These are phyloP conservation scores for Plasmodium vinckei DNA, from an alignment of 169 alveolate genomes.

Conservation along the genomic window DNA sequence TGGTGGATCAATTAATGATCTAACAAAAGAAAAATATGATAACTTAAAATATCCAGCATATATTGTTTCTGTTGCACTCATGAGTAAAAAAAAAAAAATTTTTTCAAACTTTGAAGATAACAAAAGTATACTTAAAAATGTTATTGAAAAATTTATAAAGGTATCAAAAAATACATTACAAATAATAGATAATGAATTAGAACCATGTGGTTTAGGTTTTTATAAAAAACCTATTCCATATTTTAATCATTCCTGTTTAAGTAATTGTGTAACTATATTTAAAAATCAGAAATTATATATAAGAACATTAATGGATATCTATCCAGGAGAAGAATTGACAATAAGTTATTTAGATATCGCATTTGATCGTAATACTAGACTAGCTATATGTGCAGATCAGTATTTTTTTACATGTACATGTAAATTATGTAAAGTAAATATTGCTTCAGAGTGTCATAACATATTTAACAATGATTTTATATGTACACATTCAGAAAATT, in stretches of 20 bases:
- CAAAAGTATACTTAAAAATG: constrained; percentile 56
- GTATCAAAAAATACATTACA: constrained; percentile 60
- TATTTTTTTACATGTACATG: constrained; percentile 69
- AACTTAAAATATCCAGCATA: constrained; percentile 67
- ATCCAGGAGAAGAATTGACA: constrained; percentile 72
- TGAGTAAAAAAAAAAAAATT: constrained; percentile 54
- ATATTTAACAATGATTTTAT: constrained; percentile 45
- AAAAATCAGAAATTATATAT: constrained; percentile 49
- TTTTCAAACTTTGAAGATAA: constrained; percentile 55
- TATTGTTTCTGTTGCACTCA: constrained; percentile 63
- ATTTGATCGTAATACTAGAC: constrained; percentile 45
- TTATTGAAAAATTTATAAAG: constrained; percentile 56
- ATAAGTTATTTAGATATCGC: constrained; percentile 62
- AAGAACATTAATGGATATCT: constrained; percentile 54
- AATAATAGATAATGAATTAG: constrained; percentile 66
- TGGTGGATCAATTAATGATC: constrained; percentile 42
- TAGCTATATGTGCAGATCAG: constrained; percentile 56
- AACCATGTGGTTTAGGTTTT: constrained; percentile 56
- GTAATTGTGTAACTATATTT: constrained; percentile 66
- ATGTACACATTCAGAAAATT: constrained; percentile 67
- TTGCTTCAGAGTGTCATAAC: constrained; percentile 52
- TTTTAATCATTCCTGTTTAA: constrained; percentile 72
- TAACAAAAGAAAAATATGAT: constrained; percentile 68
- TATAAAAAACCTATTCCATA: constrained; percentile 61
- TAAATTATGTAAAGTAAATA: constrained; percentile 63